A percentile compares a stretch with the other conserved stretches of the same genome.
phyloP scores from a whole-genome alignment of 2,329 filamentous ascomycete genomes.

The Arthrobotrys entomopaga region DNA sequence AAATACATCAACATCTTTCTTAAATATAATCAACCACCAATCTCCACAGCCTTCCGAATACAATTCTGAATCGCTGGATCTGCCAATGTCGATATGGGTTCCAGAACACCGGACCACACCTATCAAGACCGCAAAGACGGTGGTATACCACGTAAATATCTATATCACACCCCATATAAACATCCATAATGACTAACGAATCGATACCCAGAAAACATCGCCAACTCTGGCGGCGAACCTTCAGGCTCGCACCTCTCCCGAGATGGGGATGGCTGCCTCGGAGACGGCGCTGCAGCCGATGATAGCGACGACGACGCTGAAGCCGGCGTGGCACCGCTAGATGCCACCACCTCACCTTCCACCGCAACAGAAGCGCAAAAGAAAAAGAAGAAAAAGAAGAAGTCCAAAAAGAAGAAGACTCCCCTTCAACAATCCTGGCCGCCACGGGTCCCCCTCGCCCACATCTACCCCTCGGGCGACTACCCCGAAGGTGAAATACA shows the following conservation, averaged over 20 bases:
- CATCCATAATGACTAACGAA: slow-evolving; percentile 14
- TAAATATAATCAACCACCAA: not conserved
- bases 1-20: no score
- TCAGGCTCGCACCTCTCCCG: slow-evolving; percentile 40
- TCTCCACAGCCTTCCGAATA: not conserved
- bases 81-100: slow-evolving; percentile 49
- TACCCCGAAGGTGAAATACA: slow-evolving; percentile 82
- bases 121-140: slow-evolving; percentile 19
- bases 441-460: slow-evolving; percentile 74
- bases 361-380: slow-evolving; percentile 68
- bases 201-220: not conserved
- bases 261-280: slow-evolving; percentile 46
- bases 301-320: slow-evolving; percentile 32
- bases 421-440: slow-evolving; percentile 72
- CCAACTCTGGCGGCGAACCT: slow-evolving; percentile 20
- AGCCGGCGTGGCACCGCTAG: slow-evolving; percentile 18
- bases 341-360: slow-evolving; percentile 1
- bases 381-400: slow-evolving; percentile 85
- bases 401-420: slow-evolving; percentile 77
- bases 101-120: slow-evolving; percentile 34
- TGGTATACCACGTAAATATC: slow-evolving; percentile 10
- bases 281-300: slow-evolving; percentile 27
- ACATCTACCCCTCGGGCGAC: slow-evolving; percentile 76
- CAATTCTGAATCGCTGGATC: slow-evolving; percentile 7
- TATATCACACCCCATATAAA: not conserved